These are phyloP conservation scores for Cyathus striatus DNA, from an alignment of 768 basidiomycete species.

Conservation along the genomic window DNA sequence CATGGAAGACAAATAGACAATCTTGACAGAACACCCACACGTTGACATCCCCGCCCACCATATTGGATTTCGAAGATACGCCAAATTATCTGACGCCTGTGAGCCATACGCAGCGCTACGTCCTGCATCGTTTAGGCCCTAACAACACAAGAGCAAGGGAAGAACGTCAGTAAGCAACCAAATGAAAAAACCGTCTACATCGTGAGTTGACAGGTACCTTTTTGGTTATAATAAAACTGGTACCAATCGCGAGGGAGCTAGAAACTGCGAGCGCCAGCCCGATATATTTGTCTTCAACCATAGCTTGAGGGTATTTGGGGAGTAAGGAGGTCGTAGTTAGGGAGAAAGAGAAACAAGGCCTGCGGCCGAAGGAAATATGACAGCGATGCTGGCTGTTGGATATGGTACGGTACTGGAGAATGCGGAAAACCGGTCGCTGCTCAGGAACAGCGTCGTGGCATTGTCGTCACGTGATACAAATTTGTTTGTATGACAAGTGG, in stretches of 20 bases:
- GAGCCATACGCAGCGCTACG: slow-evolving; percentile 39
- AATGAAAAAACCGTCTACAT: slow-evolving; percentile 13
- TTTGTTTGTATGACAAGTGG: not conserved
- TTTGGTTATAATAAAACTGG: slow-evolving; percentile 98
- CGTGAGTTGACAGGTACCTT: too few relatives aligned
- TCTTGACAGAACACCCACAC: slow-evolving; percentile 48
- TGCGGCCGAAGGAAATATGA: not conserved
- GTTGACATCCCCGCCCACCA: slow-evolving; percentile 98
- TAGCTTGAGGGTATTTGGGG: slow-evolving; percentile 14
- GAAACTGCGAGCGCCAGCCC: slow-evolving; percentile 86
- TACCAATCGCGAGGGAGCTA: slow-evolving; percentile 84
- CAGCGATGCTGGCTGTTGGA: not conserved
- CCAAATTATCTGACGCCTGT: slow-evolving; percentile 75
- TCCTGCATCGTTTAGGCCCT: slow-evolving; percentile 90
- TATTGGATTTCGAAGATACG: slow-evolving; percentile 86
- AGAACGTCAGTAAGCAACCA: not conserved
- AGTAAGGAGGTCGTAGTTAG: not conserved
- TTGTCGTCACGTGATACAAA: not conserved
- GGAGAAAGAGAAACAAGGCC: not conserved
- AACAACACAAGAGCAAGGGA: slow-evolving; percentile 6
- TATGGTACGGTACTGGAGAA: not conserved
- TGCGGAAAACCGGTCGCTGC: not conserved
- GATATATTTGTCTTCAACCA: slow-evolving; percentile 94
- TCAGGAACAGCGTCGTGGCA: not conserved
- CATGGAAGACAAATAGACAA: slow-evolving; percentile 1